Evolutionary conservation across 306 rosid species (phyloP), one percentile per base, ranked within the genome.

Genomic region (Quercus mongolica): DNA sequence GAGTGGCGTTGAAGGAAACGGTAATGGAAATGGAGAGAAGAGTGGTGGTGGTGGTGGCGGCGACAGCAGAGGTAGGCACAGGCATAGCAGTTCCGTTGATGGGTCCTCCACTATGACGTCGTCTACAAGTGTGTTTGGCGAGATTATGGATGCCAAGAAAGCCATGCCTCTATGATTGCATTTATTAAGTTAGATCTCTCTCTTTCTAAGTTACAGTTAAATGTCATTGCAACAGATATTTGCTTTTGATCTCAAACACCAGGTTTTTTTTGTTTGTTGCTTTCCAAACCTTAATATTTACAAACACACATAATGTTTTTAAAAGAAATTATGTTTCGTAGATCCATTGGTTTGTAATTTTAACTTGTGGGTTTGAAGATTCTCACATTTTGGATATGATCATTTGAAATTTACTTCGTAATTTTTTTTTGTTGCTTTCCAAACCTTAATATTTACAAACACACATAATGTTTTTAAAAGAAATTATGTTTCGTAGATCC

Each of bases 141-240:
- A 96, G 83, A 87, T 93, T 64, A 90, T 93, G 98, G 99, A 96
- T 4, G 98, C 99, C 0, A 96, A 96, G 89, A 96, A 96, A 81
- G 99, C 99, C n/a, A 96, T 96, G 99, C 97, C 99, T 85, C 49
- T 67, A 3, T 2, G 52, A 63, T 63, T 63, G 19, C 26, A 8
- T 8, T 68, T 68, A 52, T 68, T 68, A 33, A n/a, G 26, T 68
- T 52, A 68, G 26, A 35, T 68, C 25, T 35, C 28, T 35, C 28
- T 68, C 23, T 64, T 15, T 17, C 52, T 68, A 19, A 68, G 72
- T 28, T 35, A 68, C 52, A 35, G 51, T 67, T 18, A 46, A 21
- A 17, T 67, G 46, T 17, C 25, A 19, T 38, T 38, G 46, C 46
- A 38, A 38, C 3, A 7, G 46, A 38, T 38, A 38, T 38, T 38